phyloP scores from a whole-genome alignment of 1,284 basidiomycete genomes.

The Sporisorium sorghi region DNA sequence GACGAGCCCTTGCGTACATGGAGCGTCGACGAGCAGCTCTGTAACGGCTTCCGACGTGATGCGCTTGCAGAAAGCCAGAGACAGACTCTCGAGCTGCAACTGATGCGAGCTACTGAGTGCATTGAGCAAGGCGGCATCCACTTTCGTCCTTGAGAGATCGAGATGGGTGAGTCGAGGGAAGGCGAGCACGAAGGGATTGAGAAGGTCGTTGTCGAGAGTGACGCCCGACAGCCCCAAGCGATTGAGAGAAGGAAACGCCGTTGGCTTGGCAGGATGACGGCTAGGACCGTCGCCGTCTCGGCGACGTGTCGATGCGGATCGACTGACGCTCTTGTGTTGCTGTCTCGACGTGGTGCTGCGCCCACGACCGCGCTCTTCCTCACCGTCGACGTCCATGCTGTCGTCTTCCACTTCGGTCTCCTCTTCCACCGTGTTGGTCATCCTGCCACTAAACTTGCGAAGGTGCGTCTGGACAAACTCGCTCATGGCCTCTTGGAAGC shows the following conservation, averaged over 20 bases:
- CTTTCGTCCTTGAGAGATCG: slow-evolving; percentile 76
- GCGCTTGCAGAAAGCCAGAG: slow-evolving; percentile 86
- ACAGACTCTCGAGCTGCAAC: slow-evolving; percentile 81
- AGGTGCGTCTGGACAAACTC: slow-evolving; percentile 84
- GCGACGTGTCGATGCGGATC: slow-evolving; percentile 71
- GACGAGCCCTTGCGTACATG: slow-evolving; percentile 75
- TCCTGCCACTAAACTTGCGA: slow-evolving; percentile 69
- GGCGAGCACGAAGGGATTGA: slow-evolving; percentile 83
- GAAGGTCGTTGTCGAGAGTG: slow-evolving; percentile 80
- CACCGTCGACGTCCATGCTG: slow-evolving; percentile 71
- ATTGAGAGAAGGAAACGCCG: slow-evolving; percentile 78
- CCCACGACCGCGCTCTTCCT: slow-evolving; percentile 70
- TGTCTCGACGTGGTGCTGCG: slow-evolving; percentile 37
- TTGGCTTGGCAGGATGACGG: slow-evolving; percentile 54
- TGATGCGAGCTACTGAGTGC: slow-evolving; percentile 77
- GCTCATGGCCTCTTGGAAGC: slow-evolving; percentile 84
- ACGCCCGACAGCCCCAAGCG: slow-evolving; percentile 86
- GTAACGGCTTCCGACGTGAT: slow-evolving; percentile 83
- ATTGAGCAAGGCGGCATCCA: slow-evolving; percentile 80
- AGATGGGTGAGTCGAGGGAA: slow-evolving; percentile 87
- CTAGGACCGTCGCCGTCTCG: slow-evolving; percentile 50
- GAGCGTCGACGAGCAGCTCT: slow-evolving; percentile 79
- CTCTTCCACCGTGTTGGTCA: slow-evolving; percentile 47
- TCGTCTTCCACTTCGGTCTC: slow-evolving; percentile 45
- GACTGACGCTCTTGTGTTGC: slow-evolving; percentile 63